Percentiles rank a stretch among this genome's conserved stretches.
Evolutionary conservation across 495 filamentous ascomycete genomes (phyloP).

Genomic region (Penicillium malachiteum): DNA sequence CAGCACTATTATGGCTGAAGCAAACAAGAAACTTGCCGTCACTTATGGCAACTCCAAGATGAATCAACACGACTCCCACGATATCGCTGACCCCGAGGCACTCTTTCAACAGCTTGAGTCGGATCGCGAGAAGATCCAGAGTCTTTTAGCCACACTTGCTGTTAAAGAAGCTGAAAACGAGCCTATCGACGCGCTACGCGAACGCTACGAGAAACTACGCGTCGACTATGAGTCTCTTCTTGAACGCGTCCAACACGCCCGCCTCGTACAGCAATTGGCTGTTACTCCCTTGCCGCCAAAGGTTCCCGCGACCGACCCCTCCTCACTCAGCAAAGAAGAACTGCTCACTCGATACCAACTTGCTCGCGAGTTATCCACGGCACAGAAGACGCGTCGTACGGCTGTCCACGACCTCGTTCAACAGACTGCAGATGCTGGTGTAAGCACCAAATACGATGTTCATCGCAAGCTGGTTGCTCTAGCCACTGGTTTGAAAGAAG

Average conservation of each 20-base stretch:
- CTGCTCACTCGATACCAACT: slow-evolving; percentile 33
- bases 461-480: slow-evolving; percentile 54
- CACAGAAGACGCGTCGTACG: slow-evolving; percentile 41
- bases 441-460: slow-evolving; percentile 52
- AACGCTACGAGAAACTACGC: slow-evolving; percentile 37
- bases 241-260: slow-evolving; percentile 37
- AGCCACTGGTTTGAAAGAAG: slow-evolving; percentile 49
- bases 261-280: slow-evolving; percentile 27
- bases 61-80: slow-evolving; percentile 37
- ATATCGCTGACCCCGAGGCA: slow-evolving; percentile 43
- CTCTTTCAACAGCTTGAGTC: slow-evolving; percentile 45
- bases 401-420: slow-evolving; percentile 46
- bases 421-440: slow-evolving; percentile 48
- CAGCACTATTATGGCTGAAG: slow-evolving; percentile 44
- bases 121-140: slow-evolving; percentile 44
- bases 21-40: slow-evolving; percentile 42
- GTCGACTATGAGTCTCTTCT: slow-evolving; percentile 42
- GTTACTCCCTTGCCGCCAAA: slow-evolving; percentile 9
- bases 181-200: slow-evolving; percentile 27
- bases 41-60: slow-evolving; percentile 42
- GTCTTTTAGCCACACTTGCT: slow-evolving; percentile 27
- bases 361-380: slow-evolving; percentile 35
- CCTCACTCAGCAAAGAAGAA: slow-evolving; percentile 25
- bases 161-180: slow-evolving; percentile 36
- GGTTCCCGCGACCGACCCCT: slow-evolving; percentile 9